A percentile compares a stretch with the other conserved stretches of the same genome.
These are phyloP conservation scores for Boletus barrowsii DNA, from an alignment of 768 basidiomycete species.

Conservation along the genomic window DNA sequence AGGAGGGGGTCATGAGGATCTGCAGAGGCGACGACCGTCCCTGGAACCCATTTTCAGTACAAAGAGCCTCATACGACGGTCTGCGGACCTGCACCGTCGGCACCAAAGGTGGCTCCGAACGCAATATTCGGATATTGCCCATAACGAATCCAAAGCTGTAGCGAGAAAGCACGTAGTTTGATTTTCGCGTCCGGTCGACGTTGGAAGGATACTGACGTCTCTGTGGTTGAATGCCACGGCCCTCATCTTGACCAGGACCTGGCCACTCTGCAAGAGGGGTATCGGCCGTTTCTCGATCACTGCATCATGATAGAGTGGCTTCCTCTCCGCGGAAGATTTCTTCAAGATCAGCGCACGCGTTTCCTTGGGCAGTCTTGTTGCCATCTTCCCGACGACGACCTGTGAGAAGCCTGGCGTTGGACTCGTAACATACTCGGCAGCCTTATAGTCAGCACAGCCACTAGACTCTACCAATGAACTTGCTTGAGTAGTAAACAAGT, in stretches of 20 bases:
- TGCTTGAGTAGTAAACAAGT: too few species aligned
- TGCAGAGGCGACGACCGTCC: constrained; percentile 58
- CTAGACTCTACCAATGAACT: too few species aligned
- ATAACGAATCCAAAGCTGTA: constrained; percentile 70
- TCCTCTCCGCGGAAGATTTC: constrained; percentile 36
- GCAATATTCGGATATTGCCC: constrained; percentile 65
- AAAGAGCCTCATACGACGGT: too few species aligned
- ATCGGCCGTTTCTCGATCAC: constrained; percentile 49
- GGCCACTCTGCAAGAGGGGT: constrained; percentile 47
- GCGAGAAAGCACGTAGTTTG: not conserved
- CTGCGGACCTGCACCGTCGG: constrained; percentile 79
- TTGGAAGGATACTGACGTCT: constrained; percentile 44
- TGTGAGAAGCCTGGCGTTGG: too few species aligned
- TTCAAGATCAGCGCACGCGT: constrained; percentile 51
- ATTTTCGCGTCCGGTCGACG: not conserved
- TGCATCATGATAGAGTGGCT: constrained; percentile 55
- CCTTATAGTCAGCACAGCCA: too few species aligned
- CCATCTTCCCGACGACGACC: not conserved
- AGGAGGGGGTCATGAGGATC: constrained; percentile 55
- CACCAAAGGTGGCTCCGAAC: constrained; percentile 59
- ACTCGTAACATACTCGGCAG: too few species aligned
- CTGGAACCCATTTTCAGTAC: constrained; percentile 32
- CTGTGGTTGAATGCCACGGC: constrained; percentile 78
- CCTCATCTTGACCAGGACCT: constrained; percentile 64
- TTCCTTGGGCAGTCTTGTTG: constrained; percentile 34